phyloP scores from a whole-genome alignment of 495 filamentous ascomycete genomes.

The Cercophora scortea region DNA sequence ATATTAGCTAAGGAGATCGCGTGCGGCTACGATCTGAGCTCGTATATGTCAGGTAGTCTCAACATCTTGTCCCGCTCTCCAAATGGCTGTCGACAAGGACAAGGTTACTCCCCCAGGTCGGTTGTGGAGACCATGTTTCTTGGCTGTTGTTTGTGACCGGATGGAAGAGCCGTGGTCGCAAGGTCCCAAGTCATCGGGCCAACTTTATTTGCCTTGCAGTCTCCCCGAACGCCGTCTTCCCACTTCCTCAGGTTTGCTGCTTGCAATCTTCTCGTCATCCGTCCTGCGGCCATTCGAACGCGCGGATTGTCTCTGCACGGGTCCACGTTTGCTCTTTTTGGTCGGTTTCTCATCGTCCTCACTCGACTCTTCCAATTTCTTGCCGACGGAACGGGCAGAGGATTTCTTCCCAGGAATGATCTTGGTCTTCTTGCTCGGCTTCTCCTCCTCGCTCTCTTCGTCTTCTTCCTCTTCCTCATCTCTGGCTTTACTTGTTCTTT shows the following conservation, averaged over 20 bases:
- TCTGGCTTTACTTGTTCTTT: slow-evolving; percentile 5
- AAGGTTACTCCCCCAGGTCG: too few species aligned
- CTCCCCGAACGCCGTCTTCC: slow-evolving; percentile 31
- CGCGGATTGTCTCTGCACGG: too few species aligned
- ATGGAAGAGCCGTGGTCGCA: too few species aligned
- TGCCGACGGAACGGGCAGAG: slow-evolving; percentile 2
- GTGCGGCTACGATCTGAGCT: too few species aligned
- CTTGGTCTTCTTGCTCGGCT: slow-evolving; percentile 21
- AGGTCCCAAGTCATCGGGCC: too few species aligned
- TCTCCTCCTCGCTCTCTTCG: background rate
- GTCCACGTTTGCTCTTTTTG: background rate
- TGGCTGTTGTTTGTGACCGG: too few species aligned
- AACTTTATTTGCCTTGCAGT: slow-evolving; percentile 11
- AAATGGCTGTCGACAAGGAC: too few species aligned
- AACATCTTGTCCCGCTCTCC: too few species aligned
- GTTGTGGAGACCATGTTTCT: too few species aligned
- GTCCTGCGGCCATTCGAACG: background rate
- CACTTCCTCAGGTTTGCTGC: background rate
- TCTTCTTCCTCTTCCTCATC: slow-evolving; percentile 4
- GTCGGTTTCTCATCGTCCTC: slow-evolving; percentile 2
- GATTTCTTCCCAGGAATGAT: background rate
- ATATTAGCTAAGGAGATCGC: background rate
- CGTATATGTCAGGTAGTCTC: too few species aligned
- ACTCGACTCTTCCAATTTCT: slow-evolving; percentile 6
- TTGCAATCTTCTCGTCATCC: slow-evolving; percentile 1